phyloP scores from a whole-genome alignment of 441 rosid genomes.

The Adansonia grandidieri region DNA sequence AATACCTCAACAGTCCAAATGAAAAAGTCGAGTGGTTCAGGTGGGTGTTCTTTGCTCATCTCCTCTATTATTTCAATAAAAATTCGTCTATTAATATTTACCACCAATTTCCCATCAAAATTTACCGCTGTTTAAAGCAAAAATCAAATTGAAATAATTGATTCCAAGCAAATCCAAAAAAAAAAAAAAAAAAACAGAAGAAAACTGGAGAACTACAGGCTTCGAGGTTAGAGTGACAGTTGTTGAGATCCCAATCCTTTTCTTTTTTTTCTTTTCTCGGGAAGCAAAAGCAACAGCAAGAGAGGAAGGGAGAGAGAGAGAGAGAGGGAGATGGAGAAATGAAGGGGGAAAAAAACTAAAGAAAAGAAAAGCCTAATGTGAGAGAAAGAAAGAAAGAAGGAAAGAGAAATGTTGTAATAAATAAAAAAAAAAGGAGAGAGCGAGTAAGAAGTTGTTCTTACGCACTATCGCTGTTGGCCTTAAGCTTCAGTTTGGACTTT shows the following conservation, averaged over 20 bases:
- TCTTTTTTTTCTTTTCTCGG: constrained; percentile 26
- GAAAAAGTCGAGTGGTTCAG: constrained; percentile 99
- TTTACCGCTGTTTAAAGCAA: not conserved
- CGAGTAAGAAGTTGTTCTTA: not conserved
- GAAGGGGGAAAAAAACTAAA: not conserved
- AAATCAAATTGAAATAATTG: constrained; percentile 6
- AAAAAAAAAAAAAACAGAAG: not conserved
- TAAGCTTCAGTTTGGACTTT: not conserved
- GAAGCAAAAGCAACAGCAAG: constrained; percentile 34
- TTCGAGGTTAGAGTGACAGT: constrained; percentile 39
- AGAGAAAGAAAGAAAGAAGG: not conserved
- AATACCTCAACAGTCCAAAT: constrained; percentile 98
- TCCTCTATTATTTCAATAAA: constrained; percentile 34
- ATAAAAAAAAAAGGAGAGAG: not conserved
- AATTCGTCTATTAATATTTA: constrained; percentile 19
- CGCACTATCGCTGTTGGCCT: not conserved
- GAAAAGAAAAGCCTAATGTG: not conserved
- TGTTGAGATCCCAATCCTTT: constrained; percentile 48
- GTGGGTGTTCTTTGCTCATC: constrained; percentile 81
- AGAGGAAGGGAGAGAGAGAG: not conserved
- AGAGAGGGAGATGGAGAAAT: not conserved
- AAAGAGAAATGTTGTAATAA: not conserved
- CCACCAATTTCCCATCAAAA: constrained; percentile 15
- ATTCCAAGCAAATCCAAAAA: constrained; percentile 19
- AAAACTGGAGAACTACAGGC: constrained; percentile 11